Evolutionary conservation across 306 rosid species (phyloP), one percentile per base, ranked within the genome.

Genomic region (Quercus cerris): DNA sequence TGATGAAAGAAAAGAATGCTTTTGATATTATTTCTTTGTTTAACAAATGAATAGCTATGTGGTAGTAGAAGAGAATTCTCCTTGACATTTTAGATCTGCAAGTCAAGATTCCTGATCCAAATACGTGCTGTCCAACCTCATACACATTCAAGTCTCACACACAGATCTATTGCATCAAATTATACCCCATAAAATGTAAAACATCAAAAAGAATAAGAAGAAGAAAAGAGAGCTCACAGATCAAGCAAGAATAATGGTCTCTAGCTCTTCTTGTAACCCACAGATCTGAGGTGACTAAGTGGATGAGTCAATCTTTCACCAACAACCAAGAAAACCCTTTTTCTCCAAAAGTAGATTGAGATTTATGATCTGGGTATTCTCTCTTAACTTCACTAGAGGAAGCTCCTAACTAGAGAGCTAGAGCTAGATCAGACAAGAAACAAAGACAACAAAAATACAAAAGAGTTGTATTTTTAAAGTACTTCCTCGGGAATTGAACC

Each of bases 401-500:
- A 77, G 82, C 73, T 66, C 74, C 78, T 73, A 74, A 5, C 17
- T 49, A 12, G 17, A 49, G 54, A 11, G 14, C 46, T 38, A 7
- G 11, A 7, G 13, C 54, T 44, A 54, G n/a, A 79, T 23, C 86
- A 85, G 87, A 84, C 85, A 75, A 61, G 77, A 75, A 76, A 85
- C 85, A 86, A 76, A 44, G 72, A 71, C 81, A 56, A 61, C 6
- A 20, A 12, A 84, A 61, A 78, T 81, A 73, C 84, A 44, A 55
- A 52, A 59, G 75, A 22, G 15, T 25, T 54, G 74, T 44, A 31
- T 31, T 44, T 41, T 38, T 22, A 49, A 30, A n/a, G 19, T 41
- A 22, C 15, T 14, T 70, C 86, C 86, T 90, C 74, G 89, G 92
- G 85, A 90, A 85, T 73, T 82, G 86, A 81, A 83, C 74, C 73